These are phyloP conservation scores for Terana coerulea DNA, from an alignment of 768 basidiomycete species.

Conservation along the genomic window DNA sequence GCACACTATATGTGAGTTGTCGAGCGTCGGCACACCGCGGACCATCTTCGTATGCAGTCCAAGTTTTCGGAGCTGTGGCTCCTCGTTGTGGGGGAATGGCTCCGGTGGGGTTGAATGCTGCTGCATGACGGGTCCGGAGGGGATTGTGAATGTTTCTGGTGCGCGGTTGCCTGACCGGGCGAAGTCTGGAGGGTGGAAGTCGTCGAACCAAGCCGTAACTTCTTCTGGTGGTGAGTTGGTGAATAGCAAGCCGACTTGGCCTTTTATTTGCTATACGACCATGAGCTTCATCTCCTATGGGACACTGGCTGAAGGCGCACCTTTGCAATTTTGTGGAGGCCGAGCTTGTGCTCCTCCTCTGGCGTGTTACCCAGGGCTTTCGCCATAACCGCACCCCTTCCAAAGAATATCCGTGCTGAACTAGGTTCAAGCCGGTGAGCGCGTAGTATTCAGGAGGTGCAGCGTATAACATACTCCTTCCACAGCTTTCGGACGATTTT, in stretches of 20 bases:
- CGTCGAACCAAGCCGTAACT: slow-evolving; percentile 90
- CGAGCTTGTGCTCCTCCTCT: slow-evolving; percentile 81
- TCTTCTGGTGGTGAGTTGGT: slow-evolving; percentile 89
- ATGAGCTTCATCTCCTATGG: slow-evolving; percentile 1
- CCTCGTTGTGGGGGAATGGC: slow-evolving; percentile 95
- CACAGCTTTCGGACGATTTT: slow-evolving; percentile 92
- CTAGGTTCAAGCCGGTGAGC: slow-evolving; percentile 42
- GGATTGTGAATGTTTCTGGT: slow-evolving; percentile 67
- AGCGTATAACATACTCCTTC: slow-evolving; percentile 74
- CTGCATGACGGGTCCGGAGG: slow-evolving; percentile 82
- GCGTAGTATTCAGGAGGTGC: no score
- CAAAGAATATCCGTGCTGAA: slow-evolving; percentile 89
- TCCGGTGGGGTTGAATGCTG: slow-evolving; percentile 76
- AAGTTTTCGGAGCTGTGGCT: slow-evolving; percentile 91
- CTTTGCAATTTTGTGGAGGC: slow-evolving; percentile 75
- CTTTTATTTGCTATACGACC: slow-evolving; percentile 75
- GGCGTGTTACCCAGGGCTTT: slow-evolving; percentile 88
- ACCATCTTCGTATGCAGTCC: slow-evolving; percentile 84
- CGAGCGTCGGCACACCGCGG: slow-evolving; percentile 83
- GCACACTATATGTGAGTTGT: slow-evolving; percentile 79
- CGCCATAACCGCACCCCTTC: slow-evolving; percentile 85
- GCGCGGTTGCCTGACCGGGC: slow-evolving; percentile 86
- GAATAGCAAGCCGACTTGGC: slow-evolving; percentile 91
- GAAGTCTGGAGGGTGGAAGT: slow-evolving; percentile 87
- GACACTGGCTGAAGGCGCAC: slow-evolving; percentile 36